Conservation (phyloP, 176 grass and related monocot genomes). For the Saccharum spontaneum region DNA sequence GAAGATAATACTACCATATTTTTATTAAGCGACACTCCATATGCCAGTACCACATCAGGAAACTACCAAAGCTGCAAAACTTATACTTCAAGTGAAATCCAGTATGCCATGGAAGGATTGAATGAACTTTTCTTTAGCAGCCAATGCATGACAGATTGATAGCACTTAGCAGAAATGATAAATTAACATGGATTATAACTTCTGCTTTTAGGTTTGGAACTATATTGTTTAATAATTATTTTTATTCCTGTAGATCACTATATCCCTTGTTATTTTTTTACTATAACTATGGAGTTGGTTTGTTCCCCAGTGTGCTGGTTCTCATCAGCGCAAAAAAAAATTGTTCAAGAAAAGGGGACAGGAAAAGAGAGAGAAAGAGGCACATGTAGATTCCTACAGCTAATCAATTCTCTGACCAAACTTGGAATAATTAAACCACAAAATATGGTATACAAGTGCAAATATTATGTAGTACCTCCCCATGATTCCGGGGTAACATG, state of each 20-base stretch:
- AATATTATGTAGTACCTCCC: constrained; percentile 64
- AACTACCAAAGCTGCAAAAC: background rate
- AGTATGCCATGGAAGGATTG: background rate
- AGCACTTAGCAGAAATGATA: background rate
- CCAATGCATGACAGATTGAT: background rate
- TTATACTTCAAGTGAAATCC: background rate
- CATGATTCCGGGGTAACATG: constrained; percentile 77
- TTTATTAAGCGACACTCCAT: constrained; percentile 10
- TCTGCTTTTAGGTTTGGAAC: background rate
- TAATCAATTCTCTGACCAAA: constrained; percentile 4
- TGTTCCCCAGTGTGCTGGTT: background rate
- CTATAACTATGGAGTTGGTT: background rate
- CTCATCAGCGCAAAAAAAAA: background rate
- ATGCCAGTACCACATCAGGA: background rate
- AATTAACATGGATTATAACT: constrained; percentile 6
- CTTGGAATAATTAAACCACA: background rate
- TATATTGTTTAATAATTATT: background rate
- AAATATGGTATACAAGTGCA: background rate
- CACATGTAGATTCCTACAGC: background rate
- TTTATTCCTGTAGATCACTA: background rate
- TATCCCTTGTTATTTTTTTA: background rate
- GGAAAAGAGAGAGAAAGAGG: background rate
- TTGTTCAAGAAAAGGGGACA: background rate
- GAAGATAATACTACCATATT: background rate
- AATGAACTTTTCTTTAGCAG: background rate